These are phyloP conservation scores for Colletotrichum cuscutae DNA, from an alignment of 2,329 filamentous ascomycete genomes.

Conservation along the genomic window DNA sequence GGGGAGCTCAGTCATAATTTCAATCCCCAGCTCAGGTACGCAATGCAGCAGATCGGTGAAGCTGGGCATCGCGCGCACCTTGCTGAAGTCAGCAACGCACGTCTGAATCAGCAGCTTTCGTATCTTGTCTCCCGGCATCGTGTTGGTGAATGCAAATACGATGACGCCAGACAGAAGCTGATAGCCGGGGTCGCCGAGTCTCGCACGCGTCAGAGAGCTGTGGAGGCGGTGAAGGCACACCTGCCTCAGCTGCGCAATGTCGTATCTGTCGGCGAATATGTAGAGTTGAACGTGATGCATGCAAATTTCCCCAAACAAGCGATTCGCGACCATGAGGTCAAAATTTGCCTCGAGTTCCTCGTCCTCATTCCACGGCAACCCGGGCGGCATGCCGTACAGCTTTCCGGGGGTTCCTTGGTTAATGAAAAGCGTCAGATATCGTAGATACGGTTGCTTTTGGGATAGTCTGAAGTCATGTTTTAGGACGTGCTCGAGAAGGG, in stretches of 20 bases:
- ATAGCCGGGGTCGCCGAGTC: background rate
- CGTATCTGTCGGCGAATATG: slow-evolving; percentile 11
- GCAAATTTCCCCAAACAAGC: background rate
- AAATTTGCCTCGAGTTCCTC: background rate
- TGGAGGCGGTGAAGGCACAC: background rate
- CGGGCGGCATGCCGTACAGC: background rate
- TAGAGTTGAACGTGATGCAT: slow-evolving; percentile 8
- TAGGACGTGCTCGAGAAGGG: background rate
- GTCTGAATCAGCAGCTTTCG: slow-evolving; percentile 1
- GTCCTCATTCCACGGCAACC: no score
- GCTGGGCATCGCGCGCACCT: background rate
- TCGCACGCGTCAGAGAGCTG: background rate
- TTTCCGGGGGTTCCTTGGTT: background rate
- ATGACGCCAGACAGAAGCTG: background rate
- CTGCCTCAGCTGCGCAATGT: background rate
- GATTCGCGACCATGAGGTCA: background rate
- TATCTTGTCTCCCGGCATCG: background rate
- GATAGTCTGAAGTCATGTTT: background rate
- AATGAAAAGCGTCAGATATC: background rate
- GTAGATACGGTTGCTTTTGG: background rate
- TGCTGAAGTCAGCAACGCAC: background rate
- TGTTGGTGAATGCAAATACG: background rate
- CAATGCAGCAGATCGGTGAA: background rate
- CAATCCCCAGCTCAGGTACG: background rate
- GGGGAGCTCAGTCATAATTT: background rate